A percentile compares a stretch with the other conserved stretches of the same genome.
These are phyloP conservation scores for Botrytis aclada DNA, from an alignment of 2,329 filamentous ascomycete genomes.

Conservation along the genomic window DNA sequence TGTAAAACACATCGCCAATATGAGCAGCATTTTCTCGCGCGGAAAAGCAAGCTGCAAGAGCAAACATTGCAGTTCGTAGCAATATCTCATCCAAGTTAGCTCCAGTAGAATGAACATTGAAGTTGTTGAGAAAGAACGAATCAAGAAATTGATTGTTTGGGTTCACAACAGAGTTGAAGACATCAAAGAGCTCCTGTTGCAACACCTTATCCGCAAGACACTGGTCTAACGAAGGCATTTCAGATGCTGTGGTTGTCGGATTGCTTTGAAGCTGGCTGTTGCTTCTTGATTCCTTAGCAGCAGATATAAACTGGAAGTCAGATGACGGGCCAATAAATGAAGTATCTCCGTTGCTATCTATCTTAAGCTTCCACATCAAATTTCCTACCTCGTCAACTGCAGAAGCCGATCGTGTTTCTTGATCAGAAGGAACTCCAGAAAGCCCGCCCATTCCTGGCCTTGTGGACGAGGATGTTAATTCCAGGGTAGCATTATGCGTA, in stretches of 20 bases:
- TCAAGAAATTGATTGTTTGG: background rate
- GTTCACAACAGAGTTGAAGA: background rate
- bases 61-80: background rate
- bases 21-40: background rate
- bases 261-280: background rate
- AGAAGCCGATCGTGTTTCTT: background rate
- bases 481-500: background rate
- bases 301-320: background rate
- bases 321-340: background rate
- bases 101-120: background rate
- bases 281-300: background rate
- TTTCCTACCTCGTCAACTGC: background rate
- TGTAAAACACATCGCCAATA: conserved; percentile 1
- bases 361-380: background rate
- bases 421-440: background rate
- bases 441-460: background rate
- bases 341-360: background rate
- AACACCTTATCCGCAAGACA: background rate
- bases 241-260: background rate
- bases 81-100: background rate
- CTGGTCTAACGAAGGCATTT: background rate
- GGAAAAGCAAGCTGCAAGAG: background rate
- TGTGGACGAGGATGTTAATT: background rate
- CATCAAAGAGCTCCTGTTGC: background rate
- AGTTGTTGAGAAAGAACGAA: background rate